Percentiles rank a stretch among this genome's conserved stretches.
Evolutionary conservation across 2,329 filamentous ascomycete genomes (phyloP).

Genomic region (Juglanconis sp.): DNA sequence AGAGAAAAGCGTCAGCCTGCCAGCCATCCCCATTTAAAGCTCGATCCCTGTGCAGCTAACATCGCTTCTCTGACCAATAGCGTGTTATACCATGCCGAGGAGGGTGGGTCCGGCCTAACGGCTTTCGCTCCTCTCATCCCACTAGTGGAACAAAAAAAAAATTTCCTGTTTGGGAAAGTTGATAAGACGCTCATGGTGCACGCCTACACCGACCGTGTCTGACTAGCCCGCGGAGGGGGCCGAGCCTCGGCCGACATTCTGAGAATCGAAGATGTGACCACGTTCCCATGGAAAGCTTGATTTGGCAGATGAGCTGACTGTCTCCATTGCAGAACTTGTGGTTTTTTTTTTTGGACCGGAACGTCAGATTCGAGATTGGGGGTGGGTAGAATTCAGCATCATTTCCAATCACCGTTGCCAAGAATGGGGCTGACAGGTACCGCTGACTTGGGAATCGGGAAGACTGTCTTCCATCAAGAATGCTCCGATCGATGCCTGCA

Average conservation of each 20-base stretch:
- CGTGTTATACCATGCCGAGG: background rate
- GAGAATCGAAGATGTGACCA: background rate
- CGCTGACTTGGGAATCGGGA: background rate
- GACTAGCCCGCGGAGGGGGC: background rate
- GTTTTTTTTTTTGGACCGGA: too few species aligned
- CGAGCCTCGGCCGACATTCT: too few species aligned
- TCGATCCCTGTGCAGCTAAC: constrained; percentile 5
- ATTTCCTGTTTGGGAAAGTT: background rate
- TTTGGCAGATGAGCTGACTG: background rate
- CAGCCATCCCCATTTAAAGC: background rate
- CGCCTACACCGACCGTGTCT: background rate
- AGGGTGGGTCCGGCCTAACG: background rate
- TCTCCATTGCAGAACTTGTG: background rate
- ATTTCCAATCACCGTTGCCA: background rate
- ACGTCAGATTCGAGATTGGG: too few species aligned
- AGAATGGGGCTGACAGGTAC: background rate
- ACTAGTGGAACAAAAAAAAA: background rate
- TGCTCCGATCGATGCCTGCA: background rate
- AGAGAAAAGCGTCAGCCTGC: background rate
- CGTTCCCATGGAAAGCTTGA: background rate
- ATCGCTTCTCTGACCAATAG: constrained; percentile 8
- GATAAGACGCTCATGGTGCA: background rate
- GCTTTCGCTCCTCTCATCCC: background rate
- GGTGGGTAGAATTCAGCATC: too few species aligned
- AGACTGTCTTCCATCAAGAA: background rate